These are phyloP conservation scores for Nepenthes gracilis DNA, from an alignment of 148 eudicot genomes.

Conservation along the genomic window DNA sequence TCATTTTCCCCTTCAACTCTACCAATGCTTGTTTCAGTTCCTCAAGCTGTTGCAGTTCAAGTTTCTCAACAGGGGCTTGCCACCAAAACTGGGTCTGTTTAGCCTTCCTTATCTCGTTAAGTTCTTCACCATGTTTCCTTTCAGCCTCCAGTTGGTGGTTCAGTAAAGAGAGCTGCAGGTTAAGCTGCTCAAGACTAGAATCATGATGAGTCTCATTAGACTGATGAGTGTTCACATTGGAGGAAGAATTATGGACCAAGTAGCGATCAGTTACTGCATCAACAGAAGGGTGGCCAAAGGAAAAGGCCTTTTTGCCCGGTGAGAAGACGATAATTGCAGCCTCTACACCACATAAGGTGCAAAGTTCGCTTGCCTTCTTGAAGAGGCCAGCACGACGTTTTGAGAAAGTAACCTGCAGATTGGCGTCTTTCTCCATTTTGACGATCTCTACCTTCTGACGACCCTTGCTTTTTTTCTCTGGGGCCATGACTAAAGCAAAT, in stretches of 20 bases:
- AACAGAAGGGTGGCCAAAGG: slow-evolving; percentile 1
- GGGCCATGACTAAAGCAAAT: neutral
- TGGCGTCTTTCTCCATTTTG: neutral
- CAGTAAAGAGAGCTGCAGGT: slow-evolving; percentile 18
- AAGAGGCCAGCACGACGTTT: neutral
- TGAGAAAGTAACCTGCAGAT: neutral
- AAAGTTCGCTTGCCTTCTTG: neutral
- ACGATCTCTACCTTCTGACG: neutral
- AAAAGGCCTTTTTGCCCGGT: neutral
- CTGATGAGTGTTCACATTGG: neutral
- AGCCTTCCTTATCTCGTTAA: slow-evolving; percentile 14
- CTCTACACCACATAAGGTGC: slow-evolving; percentile 1
- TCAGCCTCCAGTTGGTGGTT: slow-evolving; percentile 20
- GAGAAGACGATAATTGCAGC: slow-evolving; percentile 1
- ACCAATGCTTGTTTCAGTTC: slow-evolving; percentile 21
- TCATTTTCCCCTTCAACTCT: slow-evolving; percentile 21
- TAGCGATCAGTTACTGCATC: neutral
- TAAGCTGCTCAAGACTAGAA: neutral
- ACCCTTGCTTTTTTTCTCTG: neutral
- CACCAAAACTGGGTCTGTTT: slow-evolving; percentile 19
- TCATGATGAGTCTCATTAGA: neutral
- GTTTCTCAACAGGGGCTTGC: slow-evolving; percentile 22
- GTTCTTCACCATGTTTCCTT: slow-evolving; percentile 21
- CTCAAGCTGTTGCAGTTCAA: slow-evolving; percentile 17
- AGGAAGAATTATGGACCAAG: neutral